A percentile compares a stretch with the other conserved stretches of the same genome.
These are phyloP conservation scores for Aspergillus sp. DNA, from an alignment of 2,329 filamentous ascomycete species.

Conservation along the genomic window DNA sequence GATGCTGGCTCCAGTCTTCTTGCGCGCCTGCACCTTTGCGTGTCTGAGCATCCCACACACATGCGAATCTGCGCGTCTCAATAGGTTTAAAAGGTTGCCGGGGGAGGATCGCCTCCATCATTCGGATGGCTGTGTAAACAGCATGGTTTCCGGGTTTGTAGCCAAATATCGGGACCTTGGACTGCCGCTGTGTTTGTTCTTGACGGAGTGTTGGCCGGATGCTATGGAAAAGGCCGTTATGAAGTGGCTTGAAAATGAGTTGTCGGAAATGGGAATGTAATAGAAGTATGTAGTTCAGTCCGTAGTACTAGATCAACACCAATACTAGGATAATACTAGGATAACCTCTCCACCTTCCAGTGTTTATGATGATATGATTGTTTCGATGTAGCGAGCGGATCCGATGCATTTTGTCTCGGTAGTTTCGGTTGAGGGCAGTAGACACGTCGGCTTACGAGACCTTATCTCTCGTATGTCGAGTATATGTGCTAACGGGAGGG, in stretches of 20 bases:
- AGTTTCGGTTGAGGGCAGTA: no score
- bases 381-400: background rate
- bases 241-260: background rate
- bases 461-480: no score
- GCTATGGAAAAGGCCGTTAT: background rate
- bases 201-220: background rate
- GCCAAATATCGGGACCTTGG: background rate
- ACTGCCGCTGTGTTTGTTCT: background rate
- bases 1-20: background rate
- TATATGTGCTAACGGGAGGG: no score
- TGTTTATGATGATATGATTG: background rate
- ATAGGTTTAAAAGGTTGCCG: background rate
- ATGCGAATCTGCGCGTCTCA: background rate
- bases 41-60: background rate
- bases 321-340: background rate
- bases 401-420: background rate
- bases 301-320: background rate
- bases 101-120: background rate
- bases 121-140: background rate
- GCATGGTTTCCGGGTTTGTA: background rate
- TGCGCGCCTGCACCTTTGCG: conserved; percentile 6
- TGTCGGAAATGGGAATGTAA: background rate
- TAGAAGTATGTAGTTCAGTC: background rate
- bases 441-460: no score
- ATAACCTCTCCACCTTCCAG: background rate